These are phyloP conservation scores for Penicillium sp. DNA, from an alignment of 2,329 filamentous ascomycete genomes.

Conservation along the genomic window DNA sequence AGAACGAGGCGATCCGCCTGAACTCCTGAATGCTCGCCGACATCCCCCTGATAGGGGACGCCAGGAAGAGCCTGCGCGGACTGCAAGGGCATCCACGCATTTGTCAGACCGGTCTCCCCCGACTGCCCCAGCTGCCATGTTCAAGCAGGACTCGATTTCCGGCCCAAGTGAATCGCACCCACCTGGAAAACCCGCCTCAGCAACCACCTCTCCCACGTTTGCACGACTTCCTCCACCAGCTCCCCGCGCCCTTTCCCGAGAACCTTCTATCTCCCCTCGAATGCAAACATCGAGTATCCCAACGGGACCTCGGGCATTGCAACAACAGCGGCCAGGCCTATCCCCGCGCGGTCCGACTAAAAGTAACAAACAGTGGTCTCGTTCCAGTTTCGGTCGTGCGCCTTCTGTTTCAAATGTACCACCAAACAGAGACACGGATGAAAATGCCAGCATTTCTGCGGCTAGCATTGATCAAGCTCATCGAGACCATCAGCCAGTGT, in stretches of 20 bases:
- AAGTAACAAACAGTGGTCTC: constrained; percentile 40
- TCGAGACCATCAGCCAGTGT: too few relatives aligned
- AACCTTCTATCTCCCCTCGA: constrained; percentile 38
- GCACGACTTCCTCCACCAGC: constrained; percentile 25
- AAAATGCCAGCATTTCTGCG: too few relatives aligned
- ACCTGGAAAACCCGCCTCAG: constrained; percentile 19
- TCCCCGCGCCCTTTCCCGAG: constrained; percentile 30
- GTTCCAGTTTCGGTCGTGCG: constrained; percentile 34
- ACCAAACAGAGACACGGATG: constrained; percentile 36
- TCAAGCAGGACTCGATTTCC: constrained; percentile 23
- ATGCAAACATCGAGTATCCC: constrained; percentile 39
- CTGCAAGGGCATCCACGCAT: constrained; percentile 24
- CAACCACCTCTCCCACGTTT: constrained; percentile 27
- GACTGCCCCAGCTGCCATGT: constrained; percentile 39
- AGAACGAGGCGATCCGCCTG: constrained; percentile 32
- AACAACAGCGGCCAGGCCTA: constrained; percentile 31
- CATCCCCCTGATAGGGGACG: constrained; percentile 22
- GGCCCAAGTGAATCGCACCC: constrained; percentile 21
- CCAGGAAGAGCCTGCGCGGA: constrained; percentile 27
- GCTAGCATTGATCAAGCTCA: too few relatives aligned
- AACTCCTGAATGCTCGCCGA: constrained; percentile 24
- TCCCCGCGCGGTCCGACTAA: constrained; percentile 35
- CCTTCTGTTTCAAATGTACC: constrained; percentile 19
- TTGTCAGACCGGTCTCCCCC: constrained; percentile 35
- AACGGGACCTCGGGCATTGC: constrained; percentile 43